Evolutionary conservation across 345 rosid species (phyloP).

Genomic region (Boechera retrofracta): DNA sequence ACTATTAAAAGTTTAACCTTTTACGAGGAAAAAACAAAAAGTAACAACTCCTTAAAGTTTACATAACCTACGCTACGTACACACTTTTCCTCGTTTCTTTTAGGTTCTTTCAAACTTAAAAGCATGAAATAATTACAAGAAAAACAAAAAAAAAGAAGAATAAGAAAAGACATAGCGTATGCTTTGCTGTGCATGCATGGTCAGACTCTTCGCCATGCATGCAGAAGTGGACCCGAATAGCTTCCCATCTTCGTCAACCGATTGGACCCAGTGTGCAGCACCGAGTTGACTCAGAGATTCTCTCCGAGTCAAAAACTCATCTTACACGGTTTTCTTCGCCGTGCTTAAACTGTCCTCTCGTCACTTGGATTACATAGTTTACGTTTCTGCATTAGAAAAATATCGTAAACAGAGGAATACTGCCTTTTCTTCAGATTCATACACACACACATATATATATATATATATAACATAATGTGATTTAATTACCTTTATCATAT

Average conservation of each 20-base stretch:
- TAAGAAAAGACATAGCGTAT: slow-evolving; percentile 37
- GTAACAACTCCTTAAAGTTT: background rate
- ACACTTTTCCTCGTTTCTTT: background rate
- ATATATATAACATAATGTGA: background rate
- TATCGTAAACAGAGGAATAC: slow-evolving; percentile 30
- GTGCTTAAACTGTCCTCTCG: background rate
- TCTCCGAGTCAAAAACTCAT: slow-evolving; percentile 45
- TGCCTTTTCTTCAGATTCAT: background rate
- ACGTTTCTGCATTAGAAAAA: slow-evolving; percentile 12
- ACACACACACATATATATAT: too few relatives aligned
- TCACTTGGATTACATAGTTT: background rate
- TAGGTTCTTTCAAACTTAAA: slow-evolving; percentile 1
- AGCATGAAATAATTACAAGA: slow-evolving; percentile 1
- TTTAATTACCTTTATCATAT: background rate
- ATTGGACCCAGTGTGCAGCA: slow-evolving; percentile 23
- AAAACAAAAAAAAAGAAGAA: background rate
- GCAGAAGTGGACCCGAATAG: slow-evolving; percentile 42
- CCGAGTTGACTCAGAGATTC: slow-evolving; percentile 41
- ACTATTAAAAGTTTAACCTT: background rate
- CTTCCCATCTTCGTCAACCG: slow-evolving; percentile 34
- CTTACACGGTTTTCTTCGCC: slow-evolving; percentile 21
- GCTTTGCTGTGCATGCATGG: slow-evolving; percentile 41
- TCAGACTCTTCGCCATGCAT: slow-evolving; percentile 39
- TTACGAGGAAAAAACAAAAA: background rate
- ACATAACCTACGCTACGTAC: slow-evolving; percentile 30